phyloP scores from a whole-genome alignment of 257 asterid species.

The Scutellaria barbata region DNA sequence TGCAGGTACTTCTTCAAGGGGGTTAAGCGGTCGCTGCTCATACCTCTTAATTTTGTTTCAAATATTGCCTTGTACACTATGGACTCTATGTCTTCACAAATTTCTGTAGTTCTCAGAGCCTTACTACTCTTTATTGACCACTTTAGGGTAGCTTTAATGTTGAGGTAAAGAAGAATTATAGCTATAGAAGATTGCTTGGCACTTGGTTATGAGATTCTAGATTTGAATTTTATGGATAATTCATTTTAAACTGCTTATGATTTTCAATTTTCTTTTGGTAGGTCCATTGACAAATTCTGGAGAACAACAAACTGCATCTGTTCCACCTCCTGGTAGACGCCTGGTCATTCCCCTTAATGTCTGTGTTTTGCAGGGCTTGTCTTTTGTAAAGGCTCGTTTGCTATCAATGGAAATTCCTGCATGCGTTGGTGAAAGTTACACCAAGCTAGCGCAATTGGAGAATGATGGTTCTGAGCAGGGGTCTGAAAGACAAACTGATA shows the following conservation, averaged over 20 bases:
- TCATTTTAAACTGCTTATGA: conserved; percentile 34
- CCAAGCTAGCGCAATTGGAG: conserved; percentile 47
- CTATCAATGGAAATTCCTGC: conserved; percentile 99
- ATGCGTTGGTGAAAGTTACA: conserved; percentile 68
- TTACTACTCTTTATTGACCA: not conserved
- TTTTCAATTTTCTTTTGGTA: conserved; percentile 39
- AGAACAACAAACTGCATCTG: conserved; percentile 51
- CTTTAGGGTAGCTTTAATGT: conserved; percentile 15
- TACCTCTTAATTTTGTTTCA: conserved; percentile 28
- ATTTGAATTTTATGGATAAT: conserved; percentile 26
- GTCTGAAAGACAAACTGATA: conserved; percentile 66
- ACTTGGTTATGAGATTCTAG: conserved; percentile 10
- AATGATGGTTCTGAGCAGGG: conserved; percentile 46
- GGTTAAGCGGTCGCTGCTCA: conserved; percentile 22
- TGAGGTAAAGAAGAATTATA: conserved; percentile 21
- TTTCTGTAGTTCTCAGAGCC: conserved; percentile 20
- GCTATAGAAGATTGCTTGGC: conserved; percentile 25
- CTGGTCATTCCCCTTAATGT: conserved; percentile 82
- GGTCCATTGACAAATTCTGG: conserved; percentile 60
- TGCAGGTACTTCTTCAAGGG: conserved; percentile 66
- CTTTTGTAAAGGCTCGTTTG: conserved; percentile 91
- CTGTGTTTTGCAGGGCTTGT: conserved; percentile 83
- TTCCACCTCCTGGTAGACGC: conserved; percentile 92
- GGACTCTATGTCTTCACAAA: conserved; percentile 14
- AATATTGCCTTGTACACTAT: conserved; percentile 19